Conservation (phyloP, 345 rosid genomes). For the Isatis tinctoria region DNA sequence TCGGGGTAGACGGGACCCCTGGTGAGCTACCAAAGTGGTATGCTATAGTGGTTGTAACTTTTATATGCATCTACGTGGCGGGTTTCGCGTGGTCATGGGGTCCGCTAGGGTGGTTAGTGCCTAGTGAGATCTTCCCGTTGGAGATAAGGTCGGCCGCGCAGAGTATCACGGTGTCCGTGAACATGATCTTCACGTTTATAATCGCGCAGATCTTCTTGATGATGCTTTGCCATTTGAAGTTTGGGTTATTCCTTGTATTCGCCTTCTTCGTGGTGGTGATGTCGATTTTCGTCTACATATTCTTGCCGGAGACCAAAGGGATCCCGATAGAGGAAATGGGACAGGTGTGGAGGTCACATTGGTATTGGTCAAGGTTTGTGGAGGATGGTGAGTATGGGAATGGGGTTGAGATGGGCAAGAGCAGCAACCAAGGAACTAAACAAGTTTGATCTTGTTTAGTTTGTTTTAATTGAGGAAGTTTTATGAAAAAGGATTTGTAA, state of each 20-base stretch:
- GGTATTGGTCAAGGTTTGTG: conserved; percentile 38
- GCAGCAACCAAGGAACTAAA: conserved; percentile 27
- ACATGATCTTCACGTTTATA: conserved; percentile 39
- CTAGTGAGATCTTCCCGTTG: conserved; percentile 37
- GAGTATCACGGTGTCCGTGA: conserved; percentile 35
- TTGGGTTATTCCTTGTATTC: conserved; percentile 32
- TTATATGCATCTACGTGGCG: conserved; percentile 38
- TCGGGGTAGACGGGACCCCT: conserved; percentile 33
- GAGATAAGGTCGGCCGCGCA: conserved; percentile 40
- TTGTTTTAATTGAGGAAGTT: not conserved
- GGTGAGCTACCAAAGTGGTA: conserved; percentile 35
- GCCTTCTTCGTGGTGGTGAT: conserved; percentile 35
- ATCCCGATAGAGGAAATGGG: conserved; percentile 41
- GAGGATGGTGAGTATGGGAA: conserved; percentile 33
- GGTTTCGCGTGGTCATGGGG: conserved; percentile 44
- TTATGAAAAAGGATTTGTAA: not conserved
- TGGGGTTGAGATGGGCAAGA: conserved; percentile 31
- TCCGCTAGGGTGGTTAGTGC: conserved; percentile 39
- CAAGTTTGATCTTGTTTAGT: conserved; percentile 12
- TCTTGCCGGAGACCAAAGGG: conserved; percentile 37
- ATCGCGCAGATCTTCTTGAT: conserved; percentile 35
- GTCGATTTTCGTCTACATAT: conserved; percentile 31
- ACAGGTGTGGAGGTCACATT: conserved; percentile 38
- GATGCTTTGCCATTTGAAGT: conserved; percentile 36
- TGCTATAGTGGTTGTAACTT: conserved; percentile 34